A percentile compares a stretch with the other conserved stretches of the same genome.
phyloP scores from a whole-genome alignment of 768 basidiomycete genomes.

The Amanita jacksonii region DNA sequence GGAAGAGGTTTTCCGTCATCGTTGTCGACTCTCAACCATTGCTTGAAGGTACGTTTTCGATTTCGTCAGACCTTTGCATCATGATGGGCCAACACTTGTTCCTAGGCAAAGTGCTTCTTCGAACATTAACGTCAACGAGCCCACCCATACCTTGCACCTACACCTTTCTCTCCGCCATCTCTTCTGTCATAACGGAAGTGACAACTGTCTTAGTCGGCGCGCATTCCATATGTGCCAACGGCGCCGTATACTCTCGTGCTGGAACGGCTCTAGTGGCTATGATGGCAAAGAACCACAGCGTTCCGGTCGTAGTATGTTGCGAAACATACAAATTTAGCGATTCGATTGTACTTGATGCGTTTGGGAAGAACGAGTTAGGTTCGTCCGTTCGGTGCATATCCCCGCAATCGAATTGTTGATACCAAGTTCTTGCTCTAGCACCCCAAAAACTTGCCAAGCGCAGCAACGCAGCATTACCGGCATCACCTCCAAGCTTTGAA shows the following conservation, averaged over 20 bases:
- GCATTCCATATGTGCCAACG: constrained; percentile 91
- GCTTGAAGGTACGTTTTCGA: constrained; percentile 56
- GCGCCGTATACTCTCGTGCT: constrained; percentile 86
- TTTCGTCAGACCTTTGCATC: constrained; percentile 3
- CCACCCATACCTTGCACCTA: constrained; percentile 79
- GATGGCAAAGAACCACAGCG: constrained; percentile 83
- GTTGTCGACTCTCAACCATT: constrained; percentile 94
- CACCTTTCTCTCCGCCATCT: constrained; percentile 78
- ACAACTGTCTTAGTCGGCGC: constrained; percentile 86
- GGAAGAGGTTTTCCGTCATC: constrained; percentile 80
- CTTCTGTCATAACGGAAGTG: constrained; percentile 71
- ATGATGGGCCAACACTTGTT: not conserved
- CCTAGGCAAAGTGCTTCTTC: constrained; percentile 73
- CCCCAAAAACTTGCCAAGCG: constrained; percentile 25
- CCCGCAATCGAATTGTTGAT: not conserved
- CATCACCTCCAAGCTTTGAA: constrained; percentile 49
- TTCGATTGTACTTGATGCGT: constrained; percentile 83
- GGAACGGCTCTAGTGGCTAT: constrained; percentile 96
- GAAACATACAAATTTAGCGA: constrained; percentile 99
- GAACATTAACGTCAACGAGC: constrained; percentile 50
- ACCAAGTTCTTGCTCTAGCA: constrained; percentile 18
- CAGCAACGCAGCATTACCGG: constrained; percentile 15
- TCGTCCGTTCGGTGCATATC: constrained; percentile 14
- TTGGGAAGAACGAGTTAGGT: constrained; percentile 96
- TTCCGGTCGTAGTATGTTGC: constrained; percentile 94